Conservation (phyloP, 148 eudicot genomes). For the Mesembryanthemum crystallinum region DNA sequence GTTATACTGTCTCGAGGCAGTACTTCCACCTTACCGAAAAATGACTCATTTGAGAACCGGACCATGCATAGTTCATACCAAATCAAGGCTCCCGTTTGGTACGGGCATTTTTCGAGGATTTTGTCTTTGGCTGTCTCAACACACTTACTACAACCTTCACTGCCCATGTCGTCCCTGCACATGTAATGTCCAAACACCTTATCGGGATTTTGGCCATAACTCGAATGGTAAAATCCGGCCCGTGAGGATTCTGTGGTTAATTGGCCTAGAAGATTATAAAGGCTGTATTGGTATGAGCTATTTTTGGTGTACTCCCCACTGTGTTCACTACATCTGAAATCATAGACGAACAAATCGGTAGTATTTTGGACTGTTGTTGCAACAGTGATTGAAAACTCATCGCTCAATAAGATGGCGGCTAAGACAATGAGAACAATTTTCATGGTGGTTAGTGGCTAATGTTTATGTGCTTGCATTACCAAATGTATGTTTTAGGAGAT, state of each 20-base stretch:
- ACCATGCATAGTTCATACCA: conserved; percentile 16
- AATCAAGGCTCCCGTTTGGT: neutral
- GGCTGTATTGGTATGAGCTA: conserved; percentile 11
- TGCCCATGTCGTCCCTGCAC: neutral
- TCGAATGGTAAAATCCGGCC: neutral
- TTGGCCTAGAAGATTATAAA: neutral
- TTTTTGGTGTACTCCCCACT: neutral
- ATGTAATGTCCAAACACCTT: neutral
- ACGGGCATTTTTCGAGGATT: neutral
- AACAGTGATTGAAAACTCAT: neutral
- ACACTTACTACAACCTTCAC: neutral
- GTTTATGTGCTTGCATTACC: too few species aligned
- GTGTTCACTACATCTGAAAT: neutral
- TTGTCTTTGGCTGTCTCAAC: neutral
- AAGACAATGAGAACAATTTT: neutral
- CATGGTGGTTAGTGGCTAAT: neutral
- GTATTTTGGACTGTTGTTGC: neutral
- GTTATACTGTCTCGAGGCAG: neutral
- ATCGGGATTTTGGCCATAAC: neutral
- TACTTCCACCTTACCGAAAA: neutral
- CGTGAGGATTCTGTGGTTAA: neutral
- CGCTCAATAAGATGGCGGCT: neutral
- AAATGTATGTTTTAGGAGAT: too few species aligned
- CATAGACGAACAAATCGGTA: too few species aligned
- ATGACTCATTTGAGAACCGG: conserved; percentile 11